These are phyloP conservation scores for Penicillium sp. DNA, from an alignment of 2,329 filamentous ascomycete genomes.

Conservation along the genomic window DNA sequence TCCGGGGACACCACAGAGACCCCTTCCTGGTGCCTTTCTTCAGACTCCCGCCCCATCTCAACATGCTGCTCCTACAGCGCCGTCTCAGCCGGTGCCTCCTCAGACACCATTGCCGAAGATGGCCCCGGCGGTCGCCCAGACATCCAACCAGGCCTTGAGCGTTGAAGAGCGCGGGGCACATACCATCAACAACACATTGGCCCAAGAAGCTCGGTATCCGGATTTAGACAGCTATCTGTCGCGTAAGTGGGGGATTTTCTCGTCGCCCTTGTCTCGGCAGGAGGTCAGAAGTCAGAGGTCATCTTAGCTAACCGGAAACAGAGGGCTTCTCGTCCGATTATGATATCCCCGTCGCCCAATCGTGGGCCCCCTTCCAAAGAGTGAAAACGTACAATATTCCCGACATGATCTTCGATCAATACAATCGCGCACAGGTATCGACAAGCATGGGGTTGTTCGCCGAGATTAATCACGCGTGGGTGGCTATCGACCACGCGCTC, in stretches of 20 bases:
- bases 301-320: constrained; percentile 40
- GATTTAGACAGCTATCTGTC: constrained; percentile 87
- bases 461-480: constrained; percentile 93
- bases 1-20: constrained; percentile 42
- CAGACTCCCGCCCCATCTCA: constrained; percentile 44
- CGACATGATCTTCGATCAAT: constrained; percentile 88
- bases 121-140: constrained; percentile 43
- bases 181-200: constrained; percentile 79
- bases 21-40: constrained; percentile 48
- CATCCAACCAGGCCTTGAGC: constrained; percentile 59
- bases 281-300: not conserved
- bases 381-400: constrained; percentile 87
- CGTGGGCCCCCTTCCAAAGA: constrained; percentile 90
- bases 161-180: constrained; percentile 79
- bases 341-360: constrained; percentile 68
- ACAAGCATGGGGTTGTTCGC: constrained; percentile 97
- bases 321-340: constrained; percentile 92
- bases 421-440: constrained; percentile 82
- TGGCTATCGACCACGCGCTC: constrained; percentile 91
- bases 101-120: constrained; percentile 39
- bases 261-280: not conserved
- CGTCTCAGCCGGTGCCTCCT: constrained; percentile 18
- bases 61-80: constrained; percentile 29
- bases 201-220: constrained; percentile 78
- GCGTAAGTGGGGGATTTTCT: constrained; percentile 63